Conservation (phyloP, 768 basidiomycete genomes). For the Dendrothele bispora region DNA sequence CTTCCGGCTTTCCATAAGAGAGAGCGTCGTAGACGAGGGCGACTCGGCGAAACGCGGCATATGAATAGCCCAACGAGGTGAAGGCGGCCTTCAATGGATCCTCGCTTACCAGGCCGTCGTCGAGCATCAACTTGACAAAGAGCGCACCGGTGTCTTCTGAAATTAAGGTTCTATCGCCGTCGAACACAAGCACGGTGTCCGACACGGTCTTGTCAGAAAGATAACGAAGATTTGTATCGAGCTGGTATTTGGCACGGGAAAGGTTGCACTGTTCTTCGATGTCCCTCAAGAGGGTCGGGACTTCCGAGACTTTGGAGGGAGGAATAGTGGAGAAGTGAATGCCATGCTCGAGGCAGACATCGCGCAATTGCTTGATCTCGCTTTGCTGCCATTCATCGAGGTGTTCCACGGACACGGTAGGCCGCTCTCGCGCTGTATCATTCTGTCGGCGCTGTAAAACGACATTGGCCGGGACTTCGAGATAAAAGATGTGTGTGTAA, state of each 20-base stretch:
- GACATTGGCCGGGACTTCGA: conserved; percentile 12
- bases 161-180: conserved; percentile 21
- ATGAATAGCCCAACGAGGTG: conserved; percentile 22
- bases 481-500: conserved; percentile 21
- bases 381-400: conserved; percentile 18
- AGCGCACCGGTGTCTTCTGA: conserved; percentile 18
- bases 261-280: conserved; percentile 17
- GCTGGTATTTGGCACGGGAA: conserved; percentile 11
- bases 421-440: conserved; percentile 12
- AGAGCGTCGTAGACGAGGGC: conserved; percentile 18
- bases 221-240: conserved; percentile 14
- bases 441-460: conserved; percentile 16
- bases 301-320: conserved; percentile 11
- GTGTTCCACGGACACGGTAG: conserved; percentile 14
- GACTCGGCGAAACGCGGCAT: conserved; percentile 21
- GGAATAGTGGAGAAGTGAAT: conserved; percentile 18
- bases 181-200: conserved; percentile 17
- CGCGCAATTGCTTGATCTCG: conserved; percentile 17
- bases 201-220: neutral
- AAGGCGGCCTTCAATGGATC: conserved; percentile 19
- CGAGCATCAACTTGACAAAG: conserved; percentile 16
- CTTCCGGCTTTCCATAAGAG: too few species aligned
- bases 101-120: conserved; percentile 1
- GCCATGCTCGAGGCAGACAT: conserved; percentile 16
- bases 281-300: conserved; percentile 14